A percentile compares a stretch with the other conserved stretches of the same genome.
These are phyloP conservation scores for Entophlyctis helioformis DNA, from an alignment of 192 early-diverging fungal genomes.

Conservation along the genomic window DNA sequence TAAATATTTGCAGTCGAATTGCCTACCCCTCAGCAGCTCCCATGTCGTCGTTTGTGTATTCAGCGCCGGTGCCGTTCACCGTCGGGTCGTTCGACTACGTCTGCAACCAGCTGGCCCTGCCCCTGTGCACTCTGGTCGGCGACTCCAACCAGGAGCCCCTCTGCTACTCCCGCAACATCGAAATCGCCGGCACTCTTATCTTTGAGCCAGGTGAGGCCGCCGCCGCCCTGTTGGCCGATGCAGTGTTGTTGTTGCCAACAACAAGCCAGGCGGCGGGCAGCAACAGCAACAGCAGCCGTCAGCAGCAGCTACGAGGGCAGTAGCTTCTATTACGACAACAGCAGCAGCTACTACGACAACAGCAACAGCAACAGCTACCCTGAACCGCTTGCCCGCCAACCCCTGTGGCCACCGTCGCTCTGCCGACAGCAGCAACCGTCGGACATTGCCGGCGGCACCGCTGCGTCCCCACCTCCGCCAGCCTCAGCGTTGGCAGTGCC, in stretches of 20 bases:
- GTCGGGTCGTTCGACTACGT: conserved; percentile 83
- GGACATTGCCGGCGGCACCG: too few relatives aligned
- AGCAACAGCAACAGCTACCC: not conserved
- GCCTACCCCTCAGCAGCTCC: too few relatives aligned
- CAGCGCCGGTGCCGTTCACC: too few relatives aligned
- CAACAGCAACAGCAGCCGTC: not conserved
- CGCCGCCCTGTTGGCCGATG: not conserved
- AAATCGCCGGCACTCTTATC: conserved; percentile 67
- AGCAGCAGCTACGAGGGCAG: not conserved
- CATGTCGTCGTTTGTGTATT: conserved; percentile 24
- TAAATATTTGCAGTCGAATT: too few relatives aligned
- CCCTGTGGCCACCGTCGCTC: too few relatives aligned
- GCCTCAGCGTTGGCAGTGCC: not conserved
- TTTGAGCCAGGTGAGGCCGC: conserved; percentile 77
- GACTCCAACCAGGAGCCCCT: conserved; percentile 53
- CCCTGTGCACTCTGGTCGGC: conserved; percentile 86
- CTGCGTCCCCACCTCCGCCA: not conserved
- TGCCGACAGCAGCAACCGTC: too few relatives aligned
- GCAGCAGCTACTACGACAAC: not conserved
- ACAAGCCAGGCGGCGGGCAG: not conserved
- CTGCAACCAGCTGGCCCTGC: conserved; percentile 70
- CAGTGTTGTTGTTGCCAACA: not conserved
- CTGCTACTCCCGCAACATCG: conserved; percentile 95
- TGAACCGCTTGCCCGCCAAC: not conserved
- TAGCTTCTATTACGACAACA: not conserved